Conservation (phyloP, 2,329 filamentous ascomycete genomes). For the Chrysoporthe puriensis region DNA sequence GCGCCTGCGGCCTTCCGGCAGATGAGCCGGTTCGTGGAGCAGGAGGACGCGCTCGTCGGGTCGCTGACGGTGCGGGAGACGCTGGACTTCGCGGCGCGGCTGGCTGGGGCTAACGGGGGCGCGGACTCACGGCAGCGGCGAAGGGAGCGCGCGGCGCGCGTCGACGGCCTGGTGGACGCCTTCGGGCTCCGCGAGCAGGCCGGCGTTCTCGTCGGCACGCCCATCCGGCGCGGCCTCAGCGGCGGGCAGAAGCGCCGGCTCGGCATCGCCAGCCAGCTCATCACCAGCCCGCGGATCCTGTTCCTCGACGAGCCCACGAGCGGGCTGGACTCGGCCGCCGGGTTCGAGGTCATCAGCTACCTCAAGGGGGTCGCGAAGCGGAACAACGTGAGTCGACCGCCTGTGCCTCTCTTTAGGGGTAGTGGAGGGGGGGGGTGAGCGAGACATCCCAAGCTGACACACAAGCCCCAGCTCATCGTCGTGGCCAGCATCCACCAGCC, state of each 20-base stretch:
- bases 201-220: conserved; percentile 76
- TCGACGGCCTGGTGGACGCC: conserved; percentile 67
- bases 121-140: conserved; percentile 48
- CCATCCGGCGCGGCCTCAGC: conserved; percentile 80
- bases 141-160: conserved; percentile 62
- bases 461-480: conserved; percentile 64
- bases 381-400: conserved; percentile 58
- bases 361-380: conserved; percentile 67
- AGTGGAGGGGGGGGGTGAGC: no score
- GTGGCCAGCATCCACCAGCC: conserved; percentile 87
- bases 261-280: conserved; percentile 78
- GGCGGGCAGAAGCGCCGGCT: conserved; percentile 84
- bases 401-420: no score
- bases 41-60: conserved; percentile 83
- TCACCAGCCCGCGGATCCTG: conserved; percentile 78
- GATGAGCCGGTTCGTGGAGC: conserved; percentile 80
- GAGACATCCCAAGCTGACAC: background rate
- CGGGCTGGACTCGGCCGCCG: conserved; percentile 78
- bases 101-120: conserved; percentile 54
- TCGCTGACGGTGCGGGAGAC: conserved; percentile 82
- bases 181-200: conserved; percentile 75
- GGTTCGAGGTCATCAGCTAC: conserved; percentile 76
- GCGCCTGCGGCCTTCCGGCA: conserved; percentile 61
- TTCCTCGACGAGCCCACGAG: conserved; percentile 87
- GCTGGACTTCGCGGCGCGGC: conserved; percentile 73